These are phyloP conservation scores for Macrocybe gigantea DNA, from an alignment of 768 basidiomycete species.

Conservation along the genomic window DNA sequence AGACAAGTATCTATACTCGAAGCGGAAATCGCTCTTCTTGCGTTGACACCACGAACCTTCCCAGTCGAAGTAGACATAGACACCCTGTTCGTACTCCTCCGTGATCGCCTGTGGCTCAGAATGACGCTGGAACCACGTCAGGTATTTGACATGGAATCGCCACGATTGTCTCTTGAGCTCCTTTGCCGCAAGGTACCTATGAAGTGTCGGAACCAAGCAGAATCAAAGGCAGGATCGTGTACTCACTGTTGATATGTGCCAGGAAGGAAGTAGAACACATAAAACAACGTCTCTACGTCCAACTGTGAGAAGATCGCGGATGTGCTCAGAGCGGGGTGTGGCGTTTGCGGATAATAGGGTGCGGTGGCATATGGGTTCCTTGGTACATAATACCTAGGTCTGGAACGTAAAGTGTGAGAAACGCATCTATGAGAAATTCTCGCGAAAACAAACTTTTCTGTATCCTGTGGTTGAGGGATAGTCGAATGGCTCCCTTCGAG, in stretches of 20 bases:
- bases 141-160: slow-evolving; percentile 98
- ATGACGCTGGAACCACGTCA: slow-evolving; percentile 99
- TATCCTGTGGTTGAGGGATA: slow-evolving; percentile 89
- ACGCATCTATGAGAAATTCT: slow-evolving; percentile 1
- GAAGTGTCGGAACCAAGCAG: slow-evolving; percentile 1
- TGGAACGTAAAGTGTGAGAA: slow-evolving; percentile 23
- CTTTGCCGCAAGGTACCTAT: slow-evolving; percentile 89
- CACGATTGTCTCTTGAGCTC: slow-evolving; percentile 97
- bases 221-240: not conserved
- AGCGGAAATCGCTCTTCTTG: slow-evolving; percentile 97
- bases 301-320: slow-evolving; percentile 84
- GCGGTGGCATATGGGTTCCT: slow-evolving; percentile 90
- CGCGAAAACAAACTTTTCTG: slow-evolving; percentile 70
- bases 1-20: slow-evolving; percentile 91
- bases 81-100: slow-evolving; percentile 98
- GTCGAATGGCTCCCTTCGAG: slow-evolving; percentile 87
- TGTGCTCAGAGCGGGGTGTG: slow-evolving; percentile 73
- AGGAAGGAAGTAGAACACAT: slow-evolving; percentile 96
- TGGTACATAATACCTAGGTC: slow-evolving; percentile 96
- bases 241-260: slow-evolving; percentile 97
- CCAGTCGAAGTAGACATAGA: slow-evolving; percentile 99
- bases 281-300: slow-evolving; percentile 96
- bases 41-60: slow-evolving; percentile 98
- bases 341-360: slow-evolving; percentile 88
- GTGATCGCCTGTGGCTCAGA: slow-evolving; percentile 98